These are phyloP conservation scores for Thelonectria olida DNA, from an alignment of 2,329 filamentous ascomycete species.

Conservation along the genomic window DNA sequence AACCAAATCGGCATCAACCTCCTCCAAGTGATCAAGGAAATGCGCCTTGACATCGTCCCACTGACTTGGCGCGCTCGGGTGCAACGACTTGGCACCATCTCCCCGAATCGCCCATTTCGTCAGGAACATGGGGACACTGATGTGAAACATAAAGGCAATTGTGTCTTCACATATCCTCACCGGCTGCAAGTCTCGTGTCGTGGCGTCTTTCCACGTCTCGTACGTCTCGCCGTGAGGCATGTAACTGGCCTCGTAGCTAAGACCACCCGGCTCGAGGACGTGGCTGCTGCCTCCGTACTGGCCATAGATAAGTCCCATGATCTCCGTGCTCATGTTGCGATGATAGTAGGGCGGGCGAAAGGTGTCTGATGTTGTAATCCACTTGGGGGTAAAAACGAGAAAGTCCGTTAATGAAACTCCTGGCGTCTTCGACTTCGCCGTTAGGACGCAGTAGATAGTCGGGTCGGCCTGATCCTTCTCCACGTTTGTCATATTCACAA, in stretches of 20 bases:
- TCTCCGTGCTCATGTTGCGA: conserved; percentile 65
- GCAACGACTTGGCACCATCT: conserved; percentile 10
- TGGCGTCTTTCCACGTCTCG: conserved; percentile 26
- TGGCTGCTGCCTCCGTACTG: conserved; percentile 38
- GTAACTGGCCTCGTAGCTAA: conserved; percentile 19
- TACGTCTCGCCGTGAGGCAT: conserved; percentile 40
- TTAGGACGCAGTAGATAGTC: conserved; percentile 71
- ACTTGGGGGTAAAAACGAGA: conserved; percentile 72
- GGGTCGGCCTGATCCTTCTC: conserved; percentile 69
- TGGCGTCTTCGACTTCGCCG: conserved; percentile 62
- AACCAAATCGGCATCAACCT: conserved; percentile 7
- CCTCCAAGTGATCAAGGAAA: conserved; percentile 14
- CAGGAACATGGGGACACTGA: conserved; percentile 13
- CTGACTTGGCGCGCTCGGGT: conserved; percentile 1
- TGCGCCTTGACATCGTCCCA: conserved; percentile 16
- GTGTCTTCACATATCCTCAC: conserved; percentile 15
- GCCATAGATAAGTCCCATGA: conserved; percentile 62
- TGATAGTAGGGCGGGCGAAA: conserved; percentile 75
- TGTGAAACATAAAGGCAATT: conserved; percentile 22
- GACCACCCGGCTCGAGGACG: conserved; percentile 23
- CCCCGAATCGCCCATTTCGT: conserved; percentile 15
- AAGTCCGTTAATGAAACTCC: conserved; percentile 70
- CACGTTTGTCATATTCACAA: conserved; percentile 58
- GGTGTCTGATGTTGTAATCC: conserved; percentile 68
- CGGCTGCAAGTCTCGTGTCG: conserved; percentile 1